phyloP scores from a whole-genome alignment of 78 protist species.

The Dictyostelium citrinum region DNA sequence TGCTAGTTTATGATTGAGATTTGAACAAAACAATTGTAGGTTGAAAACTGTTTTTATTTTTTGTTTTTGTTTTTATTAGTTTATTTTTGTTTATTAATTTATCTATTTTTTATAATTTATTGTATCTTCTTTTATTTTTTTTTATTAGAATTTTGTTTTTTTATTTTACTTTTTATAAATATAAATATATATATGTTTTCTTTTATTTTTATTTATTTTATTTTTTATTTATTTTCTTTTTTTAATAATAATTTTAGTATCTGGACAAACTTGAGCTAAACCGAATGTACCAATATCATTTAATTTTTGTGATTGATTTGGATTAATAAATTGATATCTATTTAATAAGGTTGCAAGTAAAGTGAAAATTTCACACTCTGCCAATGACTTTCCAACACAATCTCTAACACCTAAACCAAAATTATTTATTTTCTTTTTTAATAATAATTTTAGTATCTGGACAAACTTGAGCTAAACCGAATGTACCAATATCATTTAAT shows the following conservation, averaged over 20 bases:
- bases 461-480: conserved; percentile 11
- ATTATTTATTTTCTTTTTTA: background rate
- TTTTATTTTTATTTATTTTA: too few species aligned
- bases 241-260: background rate
- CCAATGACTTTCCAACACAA: background rate
- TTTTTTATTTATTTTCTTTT: background rate
- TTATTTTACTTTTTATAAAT: too few species aligned
- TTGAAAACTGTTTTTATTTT: too few species aligned
- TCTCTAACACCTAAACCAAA: conserved; percentile 21
- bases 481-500: background rate
- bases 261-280: background rate
- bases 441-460: background rate
- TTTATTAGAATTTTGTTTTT: too few species aligned
- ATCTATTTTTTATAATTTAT: too few species aligned
- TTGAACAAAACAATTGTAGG: too few species aligned
- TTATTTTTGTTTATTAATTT: too few species aligned
- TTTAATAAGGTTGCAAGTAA: background rate
- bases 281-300: background rate
- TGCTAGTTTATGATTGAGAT: too few species aligned
- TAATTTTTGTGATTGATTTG: background rate
- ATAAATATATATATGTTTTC: too few species aligned
- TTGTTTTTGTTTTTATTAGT: too few species aligned
- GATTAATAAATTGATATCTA: conserved; percentile 9
- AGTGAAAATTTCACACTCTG: conserved; percentile 5
- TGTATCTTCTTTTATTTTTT: too few species aligned